A percentile compares a stretch with the other conserved stretches of the same genome.
phyloP scores from a whole-genome alignment of 805 yeast genomes.

The Wickerhamiella lipophila region DNA sequence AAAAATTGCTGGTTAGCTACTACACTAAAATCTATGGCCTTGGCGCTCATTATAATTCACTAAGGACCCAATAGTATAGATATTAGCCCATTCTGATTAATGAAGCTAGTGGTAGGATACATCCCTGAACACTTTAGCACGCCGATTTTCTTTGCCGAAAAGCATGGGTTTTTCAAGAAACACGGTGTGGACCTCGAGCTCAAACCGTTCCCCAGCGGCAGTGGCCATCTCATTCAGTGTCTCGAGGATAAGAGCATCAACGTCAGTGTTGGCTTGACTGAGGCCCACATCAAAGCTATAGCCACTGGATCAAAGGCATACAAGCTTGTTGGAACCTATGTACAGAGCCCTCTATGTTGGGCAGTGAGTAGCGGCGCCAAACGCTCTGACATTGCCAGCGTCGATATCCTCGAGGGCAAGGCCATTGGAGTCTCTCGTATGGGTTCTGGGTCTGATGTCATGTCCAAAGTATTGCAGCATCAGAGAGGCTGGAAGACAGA shows the following conservation, averaged over 20 bases:
- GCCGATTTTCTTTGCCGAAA: conserved; percentile 61
- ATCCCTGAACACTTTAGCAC: conserved; percentile 90
- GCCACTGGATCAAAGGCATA: conserved; percentile 57
- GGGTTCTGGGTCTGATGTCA: conserved; percentile 85
- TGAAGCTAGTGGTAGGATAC: conserved; percentile 45
- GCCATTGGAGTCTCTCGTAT: conserved; percentile 71
- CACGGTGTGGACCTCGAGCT: conserved; percentile 43
- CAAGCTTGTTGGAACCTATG: conserved; percentile 69
- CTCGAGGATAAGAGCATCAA: conserved; percentile 49
- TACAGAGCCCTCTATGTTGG: conserved; percentile 80
- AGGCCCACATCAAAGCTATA: conserved; percentile 75
- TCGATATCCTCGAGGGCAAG: conserved; percentile 42
- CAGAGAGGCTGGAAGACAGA: conserved; percentile 37
- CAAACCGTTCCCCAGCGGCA: conserved; percentile 69
- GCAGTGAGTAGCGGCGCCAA: conserved; percentile 66
- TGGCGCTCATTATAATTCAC: conserved; percentile 91
- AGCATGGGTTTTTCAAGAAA: conserved; percentile 42
- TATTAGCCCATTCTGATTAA: background rate
- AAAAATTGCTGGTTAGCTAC: conserved; percentile 58
- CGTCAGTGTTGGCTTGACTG: conserved; percentile 79
- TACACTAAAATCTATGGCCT: conserved; percentile 77
- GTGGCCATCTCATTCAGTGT: conserved; percentile 73
- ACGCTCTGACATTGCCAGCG: conserved; percentile 41
- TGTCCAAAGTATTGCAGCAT: conserved; percentile 73
- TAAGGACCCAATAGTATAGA: conserved; percentile 24